Percentiles rank a stretch among this genome's conserved stretches.
Conservation (phyloP, 208 protist genomes). For the Wallacemonas sp. region DNA sequence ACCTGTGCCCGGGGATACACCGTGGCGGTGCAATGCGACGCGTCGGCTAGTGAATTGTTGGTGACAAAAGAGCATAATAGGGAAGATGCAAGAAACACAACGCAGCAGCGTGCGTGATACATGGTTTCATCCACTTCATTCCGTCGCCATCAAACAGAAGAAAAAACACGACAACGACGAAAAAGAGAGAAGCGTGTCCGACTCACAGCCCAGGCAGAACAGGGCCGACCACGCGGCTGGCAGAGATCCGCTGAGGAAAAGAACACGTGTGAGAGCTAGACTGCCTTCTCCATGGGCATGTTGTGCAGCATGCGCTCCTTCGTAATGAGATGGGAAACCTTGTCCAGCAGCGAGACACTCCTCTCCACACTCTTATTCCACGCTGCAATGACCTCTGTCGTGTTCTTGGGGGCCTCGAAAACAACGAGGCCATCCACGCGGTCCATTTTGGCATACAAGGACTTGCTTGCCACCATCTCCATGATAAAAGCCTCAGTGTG, state of each 20-base stretch:
- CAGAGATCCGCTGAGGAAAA: background rate
- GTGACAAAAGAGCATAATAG: slow-evolving; percentile 1
- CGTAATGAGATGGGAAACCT: slow-evolving; percentile 93
- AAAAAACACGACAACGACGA: background rate
- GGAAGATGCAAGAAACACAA: background rate
- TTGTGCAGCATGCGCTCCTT: slow-evolving; percentile 93
- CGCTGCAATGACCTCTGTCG: slow-evolving; percentile 83
- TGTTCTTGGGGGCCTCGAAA: slow-evolving; percentile 89
- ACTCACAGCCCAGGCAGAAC: slow-evolving; percentile 1
- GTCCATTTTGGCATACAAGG: slow-evolving; percentile 94
- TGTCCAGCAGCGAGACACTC: slow-evolving; percentile 89
- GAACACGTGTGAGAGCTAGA: slow-evolving; percentile 10
- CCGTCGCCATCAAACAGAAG: background rate
- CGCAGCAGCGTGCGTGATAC: no score
- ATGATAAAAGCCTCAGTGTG: slow-evolving; percentile 93
- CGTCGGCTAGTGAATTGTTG: no score
- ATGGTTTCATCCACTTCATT: no score
- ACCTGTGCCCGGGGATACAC: no score
- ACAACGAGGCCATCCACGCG: slow-evolving; percentile 90
- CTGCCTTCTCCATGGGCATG: slow-evolving; percentile 25
- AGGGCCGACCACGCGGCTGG: background rate
- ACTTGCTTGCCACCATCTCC: slow-evolving; percentile 87
- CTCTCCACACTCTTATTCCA: slow-evolving; percentile 89
- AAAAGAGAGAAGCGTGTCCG: slow-evolving; percentile 1
- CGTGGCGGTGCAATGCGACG: no score